Evolutionary conservation across 2,329 filamentous ascomycete genomes (phyloP), one percentile per base, ranked within the genome.

Genomic region (Pseudocercospora crystallina): DNA sequence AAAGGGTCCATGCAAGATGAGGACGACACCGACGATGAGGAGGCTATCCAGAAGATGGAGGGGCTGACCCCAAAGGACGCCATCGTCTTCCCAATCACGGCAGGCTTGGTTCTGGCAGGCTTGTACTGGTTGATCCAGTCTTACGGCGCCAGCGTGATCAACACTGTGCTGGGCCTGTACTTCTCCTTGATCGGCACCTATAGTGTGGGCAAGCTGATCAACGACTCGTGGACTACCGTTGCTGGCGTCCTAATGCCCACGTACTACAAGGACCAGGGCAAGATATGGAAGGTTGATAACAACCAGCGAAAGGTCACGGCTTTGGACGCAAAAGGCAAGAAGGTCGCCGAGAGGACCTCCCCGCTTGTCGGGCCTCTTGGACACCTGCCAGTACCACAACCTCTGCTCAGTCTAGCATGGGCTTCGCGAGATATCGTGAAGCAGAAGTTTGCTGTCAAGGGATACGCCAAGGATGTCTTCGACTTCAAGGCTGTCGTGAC

Each of bases 121-220:
- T 77, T 97, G 10, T 97, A 97, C 74, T 85, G 91, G 62, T 76
- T 96, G 53, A 90, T 97, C 66, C 90, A 95, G 68, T 94, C 86
- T 80, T 81, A 96, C 48, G 89, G 96, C 63, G 85, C 90, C 1
- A 78, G 84, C 9, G 75, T 95, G 15, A 73, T 97, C 63, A 96
- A 92, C 74, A 88, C 86, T 70, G 80, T 95, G 34, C 74, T 97
- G 15, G 85, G 88, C 34, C 83, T 80, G 64, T 96, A 97, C 74
- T 91, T 96, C 71, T 88, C 87, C 2, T 70, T 82, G 51, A 83
- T 92, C 65, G 89, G 89, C 0, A 71, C 95, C n/a, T 85, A 87
- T 55, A 89, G 89, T 54, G 78, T 94, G 12, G 78, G 84, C 8
- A 84, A 83, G 37, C 78, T 96, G 17, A 72, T 90, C 40, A 85